These are phyloP conservation scores for Nothophytophthora sp. DNA, from an alignment of 352 stramenopile genomes.

Conservation along the genomic window DNA sequence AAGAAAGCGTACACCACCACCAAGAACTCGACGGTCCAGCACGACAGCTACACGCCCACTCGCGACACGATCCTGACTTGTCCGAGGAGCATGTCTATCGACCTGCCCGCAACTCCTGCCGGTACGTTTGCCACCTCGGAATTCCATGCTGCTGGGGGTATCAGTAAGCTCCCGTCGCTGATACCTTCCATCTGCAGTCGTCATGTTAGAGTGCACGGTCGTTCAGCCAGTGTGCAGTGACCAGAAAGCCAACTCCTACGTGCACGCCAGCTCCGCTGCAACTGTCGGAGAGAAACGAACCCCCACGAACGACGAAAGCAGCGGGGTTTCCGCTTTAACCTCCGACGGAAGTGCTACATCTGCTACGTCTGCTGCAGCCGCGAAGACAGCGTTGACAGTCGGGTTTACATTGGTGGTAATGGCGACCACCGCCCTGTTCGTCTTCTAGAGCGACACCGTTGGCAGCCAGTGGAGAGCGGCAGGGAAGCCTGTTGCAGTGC, in stretches of 20 bases:
- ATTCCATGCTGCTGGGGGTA: too few species aligned
- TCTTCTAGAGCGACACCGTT: conserved; percentile 17
- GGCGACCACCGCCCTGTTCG: conserved; percentile 10
- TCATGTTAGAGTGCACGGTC: conserved; percentile 35
- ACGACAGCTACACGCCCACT: conserved; percentile 40
- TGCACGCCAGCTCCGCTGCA: conserved; percentile 10
- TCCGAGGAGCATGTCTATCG: conserved; percentile 41
- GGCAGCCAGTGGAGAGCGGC: too few species aligned
- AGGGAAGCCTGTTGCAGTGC: too few species aligned
- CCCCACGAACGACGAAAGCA: conserved; percentile 25
- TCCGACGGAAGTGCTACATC: conserved; percentile 5
- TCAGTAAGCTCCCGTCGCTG: neutral
- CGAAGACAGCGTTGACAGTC: too few species aligned
- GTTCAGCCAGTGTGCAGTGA: conserved; percentile 43
- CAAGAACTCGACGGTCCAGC: conserved; percentile 40
- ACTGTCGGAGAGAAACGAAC: conserved; percentile 27
- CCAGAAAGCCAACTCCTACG: conserved; percentile 30
- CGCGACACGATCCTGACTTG: conserved; percentile 38
- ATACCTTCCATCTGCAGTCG: conserved; percentile 9
- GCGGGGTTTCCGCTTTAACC: neutral
- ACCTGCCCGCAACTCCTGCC: conserved; percentile 37
- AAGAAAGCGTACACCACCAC: conserved; percentile 54
- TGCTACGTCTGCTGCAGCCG: conserved; percentile 4
- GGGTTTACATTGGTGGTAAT: conserved; percentile 20
- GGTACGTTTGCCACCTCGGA: too few species aligned